Percentiles rank a stretch among this genome's conserved stretches.
These are phyloP conservation scores for Wickerhamomyces rabaulensis DNA, from an alignment of 805 yeast genomes.

Conservation along the genomic window DNA sequence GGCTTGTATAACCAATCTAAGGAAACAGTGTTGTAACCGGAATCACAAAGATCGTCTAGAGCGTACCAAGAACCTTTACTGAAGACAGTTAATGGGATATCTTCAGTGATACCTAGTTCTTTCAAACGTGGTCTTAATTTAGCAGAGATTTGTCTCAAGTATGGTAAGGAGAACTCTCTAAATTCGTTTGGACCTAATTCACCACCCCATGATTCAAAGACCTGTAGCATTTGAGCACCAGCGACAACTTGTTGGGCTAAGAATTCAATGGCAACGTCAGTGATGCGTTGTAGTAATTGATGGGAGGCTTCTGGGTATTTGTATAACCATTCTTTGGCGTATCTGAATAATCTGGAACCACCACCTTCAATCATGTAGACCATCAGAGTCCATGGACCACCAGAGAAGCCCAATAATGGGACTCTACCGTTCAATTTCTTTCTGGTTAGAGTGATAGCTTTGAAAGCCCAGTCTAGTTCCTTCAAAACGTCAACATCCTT, in stretches of 20 bases:
- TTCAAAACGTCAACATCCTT: conserved; percentile 66
- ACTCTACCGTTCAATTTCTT: conserved; percentile 81
- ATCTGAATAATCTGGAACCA: conserved; percentile 86
- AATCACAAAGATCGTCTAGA: conserved; percentile 71
- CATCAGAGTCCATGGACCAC: conserved; percentile 96
- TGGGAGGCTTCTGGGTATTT: conserved; percentile 70
- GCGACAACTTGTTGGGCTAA: conserved; percentile 93
- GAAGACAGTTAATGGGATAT: conserved; percentile 82
- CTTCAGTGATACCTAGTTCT: conserved; percentile 66
- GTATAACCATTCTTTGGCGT: conserved; percentile 89
- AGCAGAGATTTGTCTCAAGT: conserved; percentile 67
- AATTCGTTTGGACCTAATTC: conserved; percentile 91
- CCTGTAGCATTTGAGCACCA: conserved; percentile 97
- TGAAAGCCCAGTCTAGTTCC: conserved; percentile 90
- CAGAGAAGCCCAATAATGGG: conserved; percentile 91
- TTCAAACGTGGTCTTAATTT: conserved; percentile 62
- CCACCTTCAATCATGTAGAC: conserved; percentile 98
- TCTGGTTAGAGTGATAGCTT: conserved; percentile 90
- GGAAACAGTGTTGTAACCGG: conserved; percentile 85
- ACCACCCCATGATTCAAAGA: conserved; percentile 97
- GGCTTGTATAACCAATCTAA: conserved; percentile 91
- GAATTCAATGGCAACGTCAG: conserved; percentile 88
- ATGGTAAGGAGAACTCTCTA: conserved; percentile 84
- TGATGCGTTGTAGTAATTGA: conserved; percentile 63
- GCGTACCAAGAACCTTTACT: conserved; percentile 99